Conservation (phyloP, 805 yeast species). For the Hermanozyma aechmeae region DNA sequence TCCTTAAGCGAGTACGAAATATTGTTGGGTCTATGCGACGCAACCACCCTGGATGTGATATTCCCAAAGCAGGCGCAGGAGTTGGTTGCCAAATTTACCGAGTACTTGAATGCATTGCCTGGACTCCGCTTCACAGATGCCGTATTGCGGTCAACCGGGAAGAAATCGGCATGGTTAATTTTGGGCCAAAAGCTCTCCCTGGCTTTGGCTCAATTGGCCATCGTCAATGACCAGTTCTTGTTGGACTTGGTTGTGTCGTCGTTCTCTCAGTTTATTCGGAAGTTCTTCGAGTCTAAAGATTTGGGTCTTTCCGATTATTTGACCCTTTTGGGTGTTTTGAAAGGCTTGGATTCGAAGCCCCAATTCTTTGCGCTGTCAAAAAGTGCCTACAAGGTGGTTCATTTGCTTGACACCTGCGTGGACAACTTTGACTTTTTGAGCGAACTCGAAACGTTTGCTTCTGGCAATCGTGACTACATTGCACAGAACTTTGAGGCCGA, state of each 20-base stretch:
- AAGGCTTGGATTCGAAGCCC: slow-evolving; percentile 20
- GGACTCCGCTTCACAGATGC: slow-evolving; percentile 33
- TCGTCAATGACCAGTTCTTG: slow-evolving; percentile 12
- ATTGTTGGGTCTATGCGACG: slow-evolving; percentile 42
- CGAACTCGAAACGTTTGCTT: slow-evolving; percentile 24
- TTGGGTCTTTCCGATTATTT: slow-evolving; percentile 24
- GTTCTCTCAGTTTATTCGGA: slow-evolving; percentile 17
- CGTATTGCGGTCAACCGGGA: slow-evolving; percentile 18
- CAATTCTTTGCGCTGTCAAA: slow-evolving; percentile 14
- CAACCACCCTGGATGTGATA: slow-evolving; percentile 19
- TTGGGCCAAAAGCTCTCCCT: slow-evolving; percentile 23
- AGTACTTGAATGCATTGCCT: slow-evolving; percentile 40
- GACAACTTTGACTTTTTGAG: slow-evolving; percentile 30
- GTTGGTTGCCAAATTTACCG: slow-evolving; percentile 33
- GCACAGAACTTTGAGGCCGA: slow-evolving; percentile 13
- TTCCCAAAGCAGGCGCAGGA: slow-evolving; percentile 28
- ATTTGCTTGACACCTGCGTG: slow-evolving; percentile 24
- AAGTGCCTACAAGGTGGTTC: slow-evolving; percentile 20
- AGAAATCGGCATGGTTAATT: slow-evolving; percentile 24
- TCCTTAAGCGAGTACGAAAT: slow-evolving; percentile 47
- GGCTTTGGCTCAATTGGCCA: slow-evolving; percentile 24
- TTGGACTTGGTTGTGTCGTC: slow-evolving; percentile 17
- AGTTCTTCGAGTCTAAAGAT: slow-evolving; percentile 12
- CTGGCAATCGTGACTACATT: slow-evolving; percentile 9
- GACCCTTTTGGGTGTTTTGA: slow-evolving; percentile 24